Base-by-base conservation (phyloP, 768 basidiomycete genomes). In the Kwoniella heveanensis region DNA sequence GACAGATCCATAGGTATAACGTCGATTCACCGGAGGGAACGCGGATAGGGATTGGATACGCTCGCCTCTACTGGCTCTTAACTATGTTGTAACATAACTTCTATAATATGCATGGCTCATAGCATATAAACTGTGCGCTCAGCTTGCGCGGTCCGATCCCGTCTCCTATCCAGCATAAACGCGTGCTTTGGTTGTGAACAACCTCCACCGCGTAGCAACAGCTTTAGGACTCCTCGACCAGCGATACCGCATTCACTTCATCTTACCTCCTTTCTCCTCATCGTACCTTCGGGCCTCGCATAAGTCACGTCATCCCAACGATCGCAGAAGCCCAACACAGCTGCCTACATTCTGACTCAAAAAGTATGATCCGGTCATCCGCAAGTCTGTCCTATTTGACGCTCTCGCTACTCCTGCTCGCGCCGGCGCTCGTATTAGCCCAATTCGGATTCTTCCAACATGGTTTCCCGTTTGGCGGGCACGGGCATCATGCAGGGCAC, bases 381-480 rank as follows among this genome's bases (percentile, higher is more conserved):
- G 17, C 17, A 9, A 36, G 13, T 13, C 4, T 44, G 8, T 9
- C 19, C 39, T 44, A 17, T 17, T 17, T 44, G 15, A 17, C 39
- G 39, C 39, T 44, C 6, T 44, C 39, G 39, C 39, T 44, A 7
- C 3, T 44, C 9, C 48, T 49, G 48, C 48, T 24, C 22, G 25
- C 48, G 2, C 48, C 21, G n/a, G n/a, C n/a, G 2, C 22, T 24
- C 22, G 54, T 37, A 2, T 57, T 24, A 13, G 62, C 62, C 2
- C 62, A 64, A 57, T 64, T 64, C 50, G 66, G 54, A 3, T 68
- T 68, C 54, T 68, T 68, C 57, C 66, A 68, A 57, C 46, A 54
- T n/a, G 61, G 61, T 5, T 68, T 68, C 48, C 66, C 66, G 17
- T 67, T 67, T 29, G 65, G 65, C 22, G 59, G 59, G n/a, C 60